These are phyloP conservation scores for Boechera stricta DNA, from an alignment of 345 rosid genomes.

Conservation along the genomic window DNA sequence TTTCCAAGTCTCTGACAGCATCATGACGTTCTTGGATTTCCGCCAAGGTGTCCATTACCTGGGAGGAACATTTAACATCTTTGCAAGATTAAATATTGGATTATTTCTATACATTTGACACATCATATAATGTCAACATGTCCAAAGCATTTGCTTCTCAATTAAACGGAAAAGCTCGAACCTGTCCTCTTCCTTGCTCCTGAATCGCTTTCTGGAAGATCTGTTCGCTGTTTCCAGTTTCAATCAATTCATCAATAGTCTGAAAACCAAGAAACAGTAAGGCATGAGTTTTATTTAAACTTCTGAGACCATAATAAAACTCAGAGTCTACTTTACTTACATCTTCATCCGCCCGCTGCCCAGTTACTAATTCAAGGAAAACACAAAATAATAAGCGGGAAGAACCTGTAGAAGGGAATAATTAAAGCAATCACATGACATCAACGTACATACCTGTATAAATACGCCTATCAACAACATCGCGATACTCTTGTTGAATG, in stretches of 20 bases:
- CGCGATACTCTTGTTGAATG: slow-evolving; percentile 90
- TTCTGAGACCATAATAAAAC: slow-evolving; percentile 2
- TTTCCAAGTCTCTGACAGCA: slow-evolving; percentile 85
- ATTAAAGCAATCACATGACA: background rate
- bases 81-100: slow-evolving; percentile 15
- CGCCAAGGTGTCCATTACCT: slow-evolving; percentile 84
- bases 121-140: background rate
- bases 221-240: slow-evolving; percentile 95
- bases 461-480: slow-evolving; percentile 89
- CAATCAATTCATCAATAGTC: slow-evolving; percentile 88
- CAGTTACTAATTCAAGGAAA: slow-evolving; percentile 44
- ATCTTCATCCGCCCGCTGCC: slow-evolving; percentile 47
- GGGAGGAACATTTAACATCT: slow-evolving; percentile 16
- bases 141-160: background rate
- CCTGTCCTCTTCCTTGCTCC: slow-evolving; percentile 96
- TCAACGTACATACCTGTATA: slow-evolving; percentile 61
- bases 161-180: slow-evolving; percentile 25
- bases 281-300: slow-evolving; percentile 10
- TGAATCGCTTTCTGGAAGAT: slow-evolving; percentile 91
- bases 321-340: slow-evolving; percentile 34
- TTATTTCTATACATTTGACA: background rate
- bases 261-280: slow-evolving; percentile 31
- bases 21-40: slow-evolving; percentile 98
- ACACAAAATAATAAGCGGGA: background rate
- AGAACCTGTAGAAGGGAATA: background rate